Evolutionary conservation across 768 basidiomycete genomes (phyloP), one percentile per base, ranked within the genome.

Genomic region (Mycena venus): DNA sequence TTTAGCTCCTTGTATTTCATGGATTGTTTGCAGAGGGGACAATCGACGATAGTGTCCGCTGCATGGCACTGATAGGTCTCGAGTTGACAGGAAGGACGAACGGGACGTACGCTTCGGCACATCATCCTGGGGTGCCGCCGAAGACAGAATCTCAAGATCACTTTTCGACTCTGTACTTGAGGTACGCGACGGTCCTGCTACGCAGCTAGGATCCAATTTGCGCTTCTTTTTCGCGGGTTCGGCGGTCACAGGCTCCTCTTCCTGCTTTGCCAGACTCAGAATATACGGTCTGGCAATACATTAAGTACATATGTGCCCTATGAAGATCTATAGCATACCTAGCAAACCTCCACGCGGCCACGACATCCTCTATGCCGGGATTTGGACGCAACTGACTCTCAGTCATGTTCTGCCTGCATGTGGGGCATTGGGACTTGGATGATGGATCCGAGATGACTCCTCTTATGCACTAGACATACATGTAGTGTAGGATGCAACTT

Each of bases 341-440:
- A 25, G 92, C 90, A 40, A 81, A 82, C 72, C 90, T 90, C 94
- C 95, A 96, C n/a, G 90, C 86, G n/a, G 85, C 82, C 3, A 94
- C 89, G 14, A 88, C 88, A 72, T 91, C 92, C 80, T 95, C 95
- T 55, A 96, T 80, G n/a, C 84, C 87, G n/a, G 90, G 85, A 79
- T 94, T 94, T 42, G 90, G 87, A 75, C 94, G 84, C 67, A 96
- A 84, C 55, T 93, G 90, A 4, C 87, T 87, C 79, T 95, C 94
- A 15, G 86, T 86, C 0, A 88, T 78, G 23, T 81, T 71, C 77
- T 91, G 90, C 23, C 93, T 88, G 82, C 95, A 96, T 21, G 84
- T 85, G 10, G 95, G 95, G 29, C 95, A 96, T 79, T 93, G 91
- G 29, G 90, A 88, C 78, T 93, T 92, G 36, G 80, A 62, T 5